These are phyloP conservation scores for Theileria annulata DNA, from an alignment of 169 alveolate species.

Conservation along the genomic window DNA sequence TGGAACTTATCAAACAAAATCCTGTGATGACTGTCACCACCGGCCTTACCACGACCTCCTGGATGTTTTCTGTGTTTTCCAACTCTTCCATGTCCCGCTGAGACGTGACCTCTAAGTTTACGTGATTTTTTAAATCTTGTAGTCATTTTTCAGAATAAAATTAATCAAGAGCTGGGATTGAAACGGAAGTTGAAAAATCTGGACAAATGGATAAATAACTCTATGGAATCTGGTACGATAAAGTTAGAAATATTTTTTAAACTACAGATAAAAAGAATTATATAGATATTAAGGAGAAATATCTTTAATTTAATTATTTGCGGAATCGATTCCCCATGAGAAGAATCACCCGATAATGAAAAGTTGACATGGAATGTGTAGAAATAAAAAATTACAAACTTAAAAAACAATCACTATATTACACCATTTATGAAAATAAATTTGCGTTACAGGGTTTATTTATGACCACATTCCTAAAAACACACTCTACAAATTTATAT, in stretches of 20 bases:
- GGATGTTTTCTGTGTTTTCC: conserved; percentile 99
- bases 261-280: not conserved
- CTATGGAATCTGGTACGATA: too few relatives aligned
- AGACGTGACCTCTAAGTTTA: conserved; percentile 98
- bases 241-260: not conserved
- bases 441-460: conserved; percentile 3
- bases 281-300: not conserved
- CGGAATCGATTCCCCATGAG: conserved; percentile 16
- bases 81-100: conserved; percentile 98
- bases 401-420: not conserved
- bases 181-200: too few relatives aligned
- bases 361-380: conserved; percentile 2
- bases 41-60: conserved; percentile 99
- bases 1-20: conserved; percentile 94
- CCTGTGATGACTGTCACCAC: conserved; percentile 96
- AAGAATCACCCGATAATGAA: not conserved
- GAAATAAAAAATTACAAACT: not conserved
- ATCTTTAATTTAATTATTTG: not conserved
- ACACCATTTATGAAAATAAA: conserved; percentile 23
- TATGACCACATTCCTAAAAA: too few relatives aligned
- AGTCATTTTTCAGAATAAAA: conserved; percentile 73
- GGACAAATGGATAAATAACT: too few relatives aligned
- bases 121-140: conserved; percentile 93
- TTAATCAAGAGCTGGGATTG: not conserved
- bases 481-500: too few relatives aligned